These are phyloP conservation scores for Colletotrichum destructivum DNA, from an alignment of 2,329 filamentous ascomycete genomes.

Conservation along the genomic window DNA sequence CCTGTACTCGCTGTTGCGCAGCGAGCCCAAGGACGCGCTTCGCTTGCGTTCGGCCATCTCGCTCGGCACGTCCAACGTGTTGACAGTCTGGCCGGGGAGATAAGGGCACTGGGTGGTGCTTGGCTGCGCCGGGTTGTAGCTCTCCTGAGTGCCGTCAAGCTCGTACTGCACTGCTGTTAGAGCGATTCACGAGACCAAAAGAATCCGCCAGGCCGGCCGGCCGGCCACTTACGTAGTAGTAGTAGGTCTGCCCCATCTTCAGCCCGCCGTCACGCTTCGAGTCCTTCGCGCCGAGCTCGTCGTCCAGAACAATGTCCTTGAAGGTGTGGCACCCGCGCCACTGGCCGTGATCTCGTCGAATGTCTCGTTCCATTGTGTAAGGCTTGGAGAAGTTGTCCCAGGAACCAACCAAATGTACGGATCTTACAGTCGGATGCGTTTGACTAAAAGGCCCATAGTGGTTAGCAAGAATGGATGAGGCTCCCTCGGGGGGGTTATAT, in stretches of 20 bases:
- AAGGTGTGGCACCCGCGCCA: conserved; percentile 94
- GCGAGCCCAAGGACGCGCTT: conserved; percentile 76
- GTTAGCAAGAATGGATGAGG: conserved; percentile 46
- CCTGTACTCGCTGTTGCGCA: conserved; percentile 71
- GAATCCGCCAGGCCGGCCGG: not conserved
- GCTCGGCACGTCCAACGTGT: conserved; percentile 84
- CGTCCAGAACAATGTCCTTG: conserved; percentile 87
- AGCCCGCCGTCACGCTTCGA: conserved; percentile 81
- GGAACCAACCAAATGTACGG: conserved; percentile 87
- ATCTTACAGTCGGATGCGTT: conserved; percentile 73
- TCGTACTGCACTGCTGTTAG: conserved; percentile 75
- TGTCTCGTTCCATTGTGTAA: conserved; percentile 87
- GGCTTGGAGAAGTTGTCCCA: conserved; percentile 93
- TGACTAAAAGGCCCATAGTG: conserved; percentile 60
- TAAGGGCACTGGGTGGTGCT: conserved; percentile 87
- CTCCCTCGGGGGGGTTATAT: conserved; percentile 7
- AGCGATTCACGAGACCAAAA: conserved; percentile 1
- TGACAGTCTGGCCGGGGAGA: conserved; percentile 89
- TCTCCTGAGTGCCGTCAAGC: conserved; percentile 83
- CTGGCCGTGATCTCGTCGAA: conserved; percentile 78
- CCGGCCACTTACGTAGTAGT: conserved; percentile 84
- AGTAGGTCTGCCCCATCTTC: conserved; percentile 94
- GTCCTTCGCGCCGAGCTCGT: conserved; percentile 66
- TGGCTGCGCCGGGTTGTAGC: conserved; percentile 79
- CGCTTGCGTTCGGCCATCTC: conserved; percentile 74